Percentiles rank a stretch among this genome's conserved stretches.
phyloP scores from a whole-genome alignment of 2,329 filamentous ascomycete genomes.

The Metarhizium rileyi region DNA sequence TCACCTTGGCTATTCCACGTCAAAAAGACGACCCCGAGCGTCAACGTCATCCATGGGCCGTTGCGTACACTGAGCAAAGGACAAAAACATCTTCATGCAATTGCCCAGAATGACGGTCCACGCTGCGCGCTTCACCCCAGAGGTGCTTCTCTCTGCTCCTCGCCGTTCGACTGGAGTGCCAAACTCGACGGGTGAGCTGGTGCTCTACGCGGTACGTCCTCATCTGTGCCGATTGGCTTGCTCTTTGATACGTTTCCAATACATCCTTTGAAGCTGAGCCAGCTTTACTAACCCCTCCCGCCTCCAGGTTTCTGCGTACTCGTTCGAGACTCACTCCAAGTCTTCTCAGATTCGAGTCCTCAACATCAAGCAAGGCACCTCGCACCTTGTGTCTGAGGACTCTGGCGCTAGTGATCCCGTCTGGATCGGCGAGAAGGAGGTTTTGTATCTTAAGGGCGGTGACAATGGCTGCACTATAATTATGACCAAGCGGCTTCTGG shows the following conservation, averaged over 20 bases:
- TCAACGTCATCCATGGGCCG: neutral
- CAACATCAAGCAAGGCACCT: constrained; percentile 57
- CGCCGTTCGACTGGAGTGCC: constrained; percentile 60
- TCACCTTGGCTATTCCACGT: too few species aligned
- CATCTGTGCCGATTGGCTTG: neutral
- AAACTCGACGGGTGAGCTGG: constrained; percentile 54
- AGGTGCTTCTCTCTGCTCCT: constrained; percentile 67
- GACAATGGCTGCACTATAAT: constrained; percentile 39
- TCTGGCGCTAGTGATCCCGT: constrained; percentile 57
- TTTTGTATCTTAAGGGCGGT: constrained; percentile 41
- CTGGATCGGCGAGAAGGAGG: constrained; percentile 64
- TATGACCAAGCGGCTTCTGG: constrained; percentile 26
- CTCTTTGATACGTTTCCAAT: too few species aligned
- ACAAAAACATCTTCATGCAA: neutral
- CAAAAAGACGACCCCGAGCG: too few species aligned
- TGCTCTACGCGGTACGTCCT: constrained; percentile 51
- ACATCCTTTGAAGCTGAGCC: too few species aligned
- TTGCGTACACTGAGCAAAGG: neutral
- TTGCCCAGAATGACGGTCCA: constrained; percentile 52
- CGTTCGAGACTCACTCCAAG: constrained; percentile 64
- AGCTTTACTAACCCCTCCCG: neutral
- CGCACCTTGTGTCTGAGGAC: constrained; percentile 56
- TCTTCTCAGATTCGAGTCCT: constrained; percentile 60
- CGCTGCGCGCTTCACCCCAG: constrained; percentile 62
- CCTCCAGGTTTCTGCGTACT: constrained; percentile 59